A percentile compares a stretch with the other conserved stretches of the same genome.
Evolutionary conservation across 176 grass and related monocot genomes (phyloP).

Genomic region (Aegilops tauschii): DNA sequence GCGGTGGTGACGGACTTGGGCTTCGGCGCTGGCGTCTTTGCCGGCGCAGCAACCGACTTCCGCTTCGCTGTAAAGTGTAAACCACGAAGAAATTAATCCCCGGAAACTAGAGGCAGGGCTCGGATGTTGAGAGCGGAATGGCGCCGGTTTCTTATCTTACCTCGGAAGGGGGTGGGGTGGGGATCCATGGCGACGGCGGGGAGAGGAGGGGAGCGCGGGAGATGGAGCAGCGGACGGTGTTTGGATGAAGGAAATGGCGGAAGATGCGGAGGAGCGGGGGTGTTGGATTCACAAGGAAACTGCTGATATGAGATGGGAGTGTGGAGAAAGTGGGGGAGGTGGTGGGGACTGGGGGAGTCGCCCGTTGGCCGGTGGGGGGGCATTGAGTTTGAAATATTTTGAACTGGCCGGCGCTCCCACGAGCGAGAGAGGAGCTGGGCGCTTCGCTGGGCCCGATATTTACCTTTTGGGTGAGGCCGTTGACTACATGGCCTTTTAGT

Average conservation of each 20-base stretch:
- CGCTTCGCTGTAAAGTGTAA: conserved; percentile 35
- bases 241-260: background rate
- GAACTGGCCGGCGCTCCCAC: conserved; percentile 18
- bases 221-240: background rate
- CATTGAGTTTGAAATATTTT: conserved; percentile 36
- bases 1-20: conserved; percentile 24
- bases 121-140: background rate
- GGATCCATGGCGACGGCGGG: conserved; percentile 32
- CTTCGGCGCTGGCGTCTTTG: conserved; percentile 14
- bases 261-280: background rate
- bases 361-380: conserved; percentile 13
- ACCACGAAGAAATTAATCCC: background rate
- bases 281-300: background rate
- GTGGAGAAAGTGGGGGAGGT: background rate
- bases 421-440: background rate
- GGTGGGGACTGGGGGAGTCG: background rate
- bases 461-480: too few species aligned
- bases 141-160: conserved; percentile 24
- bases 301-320: background rate
- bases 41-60: conserved; percentile 1
- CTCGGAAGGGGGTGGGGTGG: conserved; percentile 47
- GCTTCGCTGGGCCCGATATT: background rate
- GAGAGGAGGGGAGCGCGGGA: too few species aligned
- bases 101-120: background rate
- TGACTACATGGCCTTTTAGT: too few species aligned